Evolutionary conservation across 495 filamentous ascomycete species (phyloP).

Genomic region (Clohesyomyces aquaticus): DNA sequence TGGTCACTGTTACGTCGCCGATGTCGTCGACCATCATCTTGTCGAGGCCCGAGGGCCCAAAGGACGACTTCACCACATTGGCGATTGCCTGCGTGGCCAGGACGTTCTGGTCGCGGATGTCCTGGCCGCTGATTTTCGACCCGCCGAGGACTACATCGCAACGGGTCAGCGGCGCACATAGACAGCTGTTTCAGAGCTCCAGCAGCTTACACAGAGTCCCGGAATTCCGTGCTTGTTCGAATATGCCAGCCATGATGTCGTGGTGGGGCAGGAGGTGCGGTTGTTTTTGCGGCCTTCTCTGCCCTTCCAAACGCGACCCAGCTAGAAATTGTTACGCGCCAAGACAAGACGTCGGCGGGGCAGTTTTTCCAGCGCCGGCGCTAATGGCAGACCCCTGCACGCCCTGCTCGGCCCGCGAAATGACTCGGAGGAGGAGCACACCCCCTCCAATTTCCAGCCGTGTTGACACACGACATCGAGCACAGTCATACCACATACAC

Average conservation of each 20-base stretch:
- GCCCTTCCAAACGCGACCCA: slow-evolving; percentile 29
- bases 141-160: slow-evolving; percentile 73
- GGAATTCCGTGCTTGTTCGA: slow-evolving; percentile 82
- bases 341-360: slow-evolving; percentile 4
- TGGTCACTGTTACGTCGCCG: slow-evolving; percentile 98
- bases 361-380: slow-evolving; percentile 19
- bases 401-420: neutral
- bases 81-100: slow-evolving; percentile 94
- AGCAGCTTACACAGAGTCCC: slow-evolving; percentile 72
- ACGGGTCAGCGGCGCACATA: neutral
- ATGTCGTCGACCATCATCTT: slow-evolving; percentile 99
- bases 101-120: slow-evolving; percentile 97
- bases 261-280: slow-evolving; percentile 23
- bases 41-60: slow-evolving; percentile 93
- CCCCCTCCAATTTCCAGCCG: no score
- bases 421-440: neutral
- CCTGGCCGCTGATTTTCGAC: slow-evolving; percentile 90
- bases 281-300: slow-evolving; percentile 9
- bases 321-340: slow-evolving; percentile 32
- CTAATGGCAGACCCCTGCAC: slow-evolving; percentile 31
- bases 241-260: slow-evolving; percentile 84
- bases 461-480: neutral
- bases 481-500: no score
- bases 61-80: slow-evolving; percentile 98
- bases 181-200: neutral